phyloP scores from a whole-genome alignment of 441 rosid genomes.

The Flueggea neowawraea region DNA sequence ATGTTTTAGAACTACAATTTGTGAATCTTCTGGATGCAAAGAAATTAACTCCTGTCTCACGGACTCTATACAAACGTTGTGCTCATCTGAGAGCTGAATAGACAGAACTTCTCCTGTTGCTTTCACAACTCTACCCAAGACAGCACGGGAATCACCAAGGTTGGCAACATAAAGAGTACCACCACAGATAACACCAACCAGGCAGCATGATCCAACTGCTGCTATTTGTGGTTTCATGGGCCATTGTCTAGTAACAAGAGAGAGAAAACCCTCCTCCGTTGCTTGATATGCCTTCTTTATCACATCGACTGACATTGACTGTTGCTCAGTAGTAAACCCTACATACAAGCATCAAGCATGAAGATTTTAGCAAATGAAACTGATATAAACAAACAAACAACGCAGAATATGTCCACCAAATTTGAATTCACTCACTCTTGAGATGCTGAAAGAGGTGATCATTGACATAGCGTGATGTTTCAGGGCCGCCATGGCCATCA shows the following conservation, averaged over 20 bases:
- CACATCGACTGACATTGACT: slow-evolving; percentile 77
- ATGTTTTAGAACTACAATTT: slow-evolving; percentile 81
- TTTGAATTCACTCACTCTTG: slow-evolving; percentile 46
- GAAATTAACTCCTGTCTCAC: slow-evolving; percentile 78
- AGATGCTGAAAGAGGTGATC: slow-evolving; percentile 83
- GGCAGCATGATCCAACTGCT: slow-evolving; percentile 96
- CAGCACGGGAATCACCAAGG: slow-evolving; percentile 94
- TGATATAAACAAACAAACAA: slow-evolving; percentile 1
- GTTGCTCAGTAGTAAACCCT: slow-evolving; percentile 91
- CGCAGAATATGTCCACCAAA: slow-evolving; percentile 1
- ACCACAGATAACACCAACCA: slow-evolving; percentile 70
- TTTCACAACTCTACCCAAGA: slow-evolving; percentile 76
- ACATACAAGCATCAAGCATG: slow-evolving; percentile 12
- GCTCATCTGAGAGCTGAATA: slow-evolving; percentile 85
- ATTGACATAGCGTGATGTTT: slow-evolving; percentile 74
- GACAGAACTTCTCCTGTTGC: slow-evolving; percentile 86
- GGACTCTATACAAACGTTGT: slow-evolving; percentile 80
- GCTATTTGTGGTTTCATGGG: slow-evolving; percentile 83
- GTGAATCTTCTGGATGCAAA: slow-evolving; percentile 84
- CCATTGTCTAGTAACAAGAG: slow-evolving; percentile 78
- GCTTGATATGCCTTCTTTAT: slow-evolving; percentile 85
- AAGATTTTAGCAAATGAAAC: slow-evolving; percentile 8
- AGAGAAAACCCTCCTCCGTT: slow-evolving; percentile 89
- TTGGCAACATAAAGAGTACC: slow-evolving; percentile 88
- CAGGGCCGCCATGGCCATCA: slow-evolving; percentile 98